Evolutionary conservation across 331 rosid genomes (phyloP), one percentile per base, ranked within the genome.

Genomic region (Rhamnella rubrinervis): DNA sequence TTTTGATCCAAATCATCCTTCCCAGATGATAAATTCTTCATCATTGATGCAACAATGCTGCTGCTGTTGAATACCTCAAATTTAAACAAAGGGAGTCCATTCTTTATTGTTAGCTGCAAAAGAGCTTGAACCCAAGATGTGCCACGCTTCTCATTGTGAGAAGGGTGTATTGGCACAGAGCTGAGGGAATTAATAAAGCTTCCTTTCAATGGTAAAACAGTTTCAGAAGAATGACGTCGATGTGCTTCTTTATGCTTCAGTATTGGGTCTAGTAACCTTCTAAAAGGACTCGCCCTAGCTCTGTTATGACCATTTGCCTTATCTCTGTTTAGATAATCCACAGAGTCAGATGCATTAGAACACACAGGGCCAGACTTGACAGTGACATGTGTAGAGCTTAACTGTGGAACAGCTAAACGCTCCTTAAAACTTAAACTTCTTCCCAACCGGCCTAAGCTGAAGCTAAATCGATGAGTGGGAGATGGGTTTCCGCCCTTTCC

Each of bases 401-500:
- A 74, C 65, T 68, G 86, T 15, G 96, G 95, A 75, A 75, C 57
- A 46, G 81, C 67, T 53, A 89, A 71, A 41, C 78, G 78, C 71
- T 93, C 98, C 80, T 82, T 93, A 79, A 85, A 93, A 85, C 97
- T 93, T 64, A 88, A 79, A 75, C 98, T 93, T 84, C 98, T 90
- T 62, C 95, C 85, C 55, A 90, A 65, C 63, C 80, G 81, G 12
- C 83, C 78, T 72, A 87, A 81, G 86, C 95, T 83, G 67, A 87
- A 90, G 91, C 88, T 87, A 71, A 85, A 80, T 49, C 83, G 86
- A 56, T 52, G 80, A 76, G 59, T 71, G 17, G 88, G 87, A 17
- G 93, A 88, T 46, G 78, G 68, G 59, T 80, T 77, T 78, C 82
- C 65, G 64, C 83, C 79, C 70, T 71, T 90, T 73, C 49, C 75